phyloP scores from a whole-genome alignment of 495 filamentous ascomycete species.

The Aspergillus mulundensis region DNA sequence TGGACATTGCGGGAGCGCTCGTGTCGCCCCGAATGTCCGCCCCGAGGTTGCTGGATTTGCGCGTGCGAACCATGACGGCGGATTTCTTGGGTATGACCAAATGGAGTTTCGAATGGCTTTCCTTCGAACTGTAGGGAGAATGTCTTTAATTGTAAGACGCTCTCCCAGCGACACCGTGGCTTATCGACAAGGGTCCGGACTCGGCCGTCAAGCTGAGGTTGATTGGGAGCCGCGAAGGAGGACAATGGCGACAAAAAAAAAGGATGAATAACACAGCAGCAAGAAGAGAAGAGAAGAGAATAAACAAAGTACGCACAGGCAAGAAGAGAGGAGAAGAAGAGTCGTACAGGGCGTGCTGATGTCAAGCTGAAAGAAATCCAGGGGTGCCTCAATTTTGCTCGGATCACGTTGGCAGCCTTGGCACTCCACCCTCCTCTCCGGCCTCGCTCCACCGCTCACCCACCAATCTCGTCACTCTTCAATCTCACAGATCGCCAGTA shows the following conservation, averaged over 20 bases:
- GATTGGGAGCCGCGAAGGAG: background rate
- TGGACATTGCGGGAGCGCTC: constrained; percentile 49
- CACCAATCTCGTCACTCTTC: background rate
- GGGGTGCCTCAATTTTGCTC: constrained; percentile 1
- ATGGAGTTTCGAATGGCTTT: background rate
- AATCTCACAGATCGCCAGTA: background rate
- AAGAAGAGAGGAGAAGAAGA: constrained; percentile 1
- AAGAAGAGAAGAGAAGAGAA: background rate
- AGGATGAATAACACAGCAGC: constrained; percentile 2
- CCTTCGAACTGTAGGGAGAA: background rate
- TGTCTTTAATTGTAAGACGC: background rate
- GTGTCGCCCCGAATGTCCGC: constrained; percentile 52
- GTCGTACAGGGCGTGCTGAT: constrained; percentile 1
- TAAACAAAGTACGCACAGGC: constrained; percentile 2
- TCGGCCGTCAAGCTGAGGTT: background rate
- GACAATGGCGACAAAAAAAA: background rate
- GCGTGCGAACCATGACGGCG: constrained; percentile 39
- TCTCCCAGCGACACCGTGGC: background rate
- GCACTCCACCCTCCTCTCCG: background rate
- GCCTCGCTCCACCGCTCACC: background rate
- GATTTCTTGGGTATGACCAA: background rate
- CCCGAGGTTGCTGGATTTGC: constrained; percentile 47
- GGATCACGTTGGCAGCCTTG: background rate
- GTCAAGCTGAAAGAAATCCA: constrained; percentile 1
- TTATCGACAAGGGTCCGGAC: background rate